These are phyloP conservation scores for Talaromyces amestolkiae DNA, from an alignment of 2,329 filamentous ascomycete genomes.

Conservation along the genomic window DNA sequence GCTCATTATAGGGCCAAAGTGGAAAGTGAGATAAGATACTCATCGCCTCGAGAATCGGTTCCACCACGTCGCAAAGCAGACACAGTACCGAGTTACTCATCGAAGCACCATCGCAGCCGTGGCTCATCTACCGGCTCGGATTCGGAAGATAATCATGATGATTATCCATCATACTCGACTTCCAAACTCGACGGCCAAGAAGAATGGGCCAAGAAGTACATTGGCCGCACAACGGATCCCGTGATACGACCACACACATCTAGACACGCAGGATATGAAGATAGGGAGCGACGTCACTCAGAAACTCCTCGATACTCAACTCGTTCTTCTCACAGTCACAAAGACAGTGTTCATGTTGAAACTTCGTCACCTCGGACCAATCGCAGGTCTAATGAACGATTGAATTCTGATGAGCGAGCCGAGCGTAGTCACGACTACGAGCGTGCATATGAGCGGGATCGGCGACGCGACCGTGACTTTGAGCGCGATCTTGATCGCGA, in stretches of 20 bases:
- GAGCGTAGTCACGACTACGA: background rate
- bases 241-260: conserved; percentile 31
- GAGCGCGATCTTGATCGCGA: background rate
- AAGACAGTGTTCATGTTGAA: conserved; percentile 21
- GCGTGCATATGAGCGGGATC: background rate
- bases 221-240: conserved; percentile 31
- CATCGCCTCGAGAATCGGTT: conserved; percentile 24
- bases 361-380: conserved; percentile 29
- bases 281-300: conserved; percentile 28
- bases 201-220: conserved; percentile 38
- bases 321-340: conserved; percentile 27
- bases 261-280: conserved; percentile 31
- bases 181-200: conserved; percentile 36
- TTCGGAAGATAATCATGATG: conserved; percentile 25
- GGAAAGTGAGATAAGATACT: conserved; percentile 26
- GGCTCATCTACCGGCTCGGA: conserved; percentile 1
- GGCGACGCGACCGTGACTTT: background rate
- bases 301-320: conserved; percentile 32
- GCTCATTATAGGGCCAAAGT: conserved; percentile 3
- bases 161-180: conserved; percentile 25
- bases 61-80: conserved; percentile 19
- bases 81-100: conserved; percentile 22
- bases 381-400: conserved; percentile 31
- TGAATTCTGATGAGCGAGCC: conserved; percentile 25
- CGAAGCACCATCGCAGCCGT: conserved; percentile 18